These are phyloP conservation scores for Pichia kluyveri DNA, from an alignment of 805 yeast genomes.

Conservation along the genomic window DNA sequence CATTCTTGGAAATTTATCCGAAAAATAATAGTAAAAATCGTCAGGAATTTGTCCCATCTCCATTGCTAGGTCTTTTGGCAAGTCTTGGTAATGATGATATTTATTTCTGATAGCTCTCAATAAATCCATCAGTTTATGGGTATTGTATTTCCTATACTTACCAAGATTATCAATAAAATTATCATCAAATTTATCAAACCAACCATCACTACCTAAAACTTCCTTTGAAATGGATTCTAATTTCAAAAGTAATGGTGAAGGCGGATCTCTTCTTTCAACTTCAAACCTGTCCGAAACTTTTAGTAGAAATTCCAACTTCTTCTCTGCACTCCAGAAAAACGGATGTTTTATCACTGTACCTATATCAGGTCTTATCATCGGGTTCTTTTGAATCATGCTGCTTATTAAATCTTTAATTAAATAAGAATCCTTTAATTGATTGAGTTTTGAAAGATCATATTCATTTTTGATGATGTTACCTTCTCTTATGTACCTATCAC, in stretches of 20 bases:
- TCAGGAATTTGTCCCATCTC: constrained; percentile 75
- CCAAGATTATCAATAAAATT: constrained; percentile 76
- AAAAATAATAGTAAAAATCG: constrained; percentile 76
- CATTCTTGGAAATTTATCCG: constrained; percentile 64
- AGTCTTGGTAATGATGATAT: constrained; percentile 88
- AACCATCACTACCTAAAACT: constrained; percentile 52
- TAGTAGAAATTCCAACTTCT: constrained; percentile 73
- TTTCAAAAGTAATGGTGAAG: constrained; percentile 46
- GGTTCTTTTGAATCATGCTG: constrained; percentile 63
- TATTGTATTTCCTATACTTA: constrained; percentile 80
- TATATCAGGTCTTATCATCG: constrained; percentile 66
- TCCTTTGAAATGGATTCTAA: constrained; percentile 62
- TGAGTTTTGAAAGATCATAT: constrained; percentile 41
- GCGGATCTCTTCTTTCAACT: constrained; percentile 75
- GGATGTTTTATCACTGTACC: constrained; percentile 69
- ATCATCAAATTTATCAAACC: constrained; percentile 70
- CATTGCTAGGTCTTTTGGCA: constrained; percentile 56
- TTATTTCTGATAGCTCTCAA: constrained; percentile 87
- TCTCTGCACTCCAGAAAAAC: constrained; percentile 69
- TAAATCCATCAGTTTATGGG: constrained; percentile 72
- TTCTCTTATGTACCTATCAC: constrained; percentile 82
- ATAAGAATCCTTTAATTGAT: constrained; percentile 33
- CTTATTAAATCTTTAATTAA: constrained; percentile 70
- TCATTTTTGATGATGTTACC: constrained; percentile 73
- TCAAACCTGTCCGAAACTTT: constrained; percentile 90